Evolutionary conservation across 352 stramenopile species (phyloP).

Genomic region (Globisporangium polare): DNA sequence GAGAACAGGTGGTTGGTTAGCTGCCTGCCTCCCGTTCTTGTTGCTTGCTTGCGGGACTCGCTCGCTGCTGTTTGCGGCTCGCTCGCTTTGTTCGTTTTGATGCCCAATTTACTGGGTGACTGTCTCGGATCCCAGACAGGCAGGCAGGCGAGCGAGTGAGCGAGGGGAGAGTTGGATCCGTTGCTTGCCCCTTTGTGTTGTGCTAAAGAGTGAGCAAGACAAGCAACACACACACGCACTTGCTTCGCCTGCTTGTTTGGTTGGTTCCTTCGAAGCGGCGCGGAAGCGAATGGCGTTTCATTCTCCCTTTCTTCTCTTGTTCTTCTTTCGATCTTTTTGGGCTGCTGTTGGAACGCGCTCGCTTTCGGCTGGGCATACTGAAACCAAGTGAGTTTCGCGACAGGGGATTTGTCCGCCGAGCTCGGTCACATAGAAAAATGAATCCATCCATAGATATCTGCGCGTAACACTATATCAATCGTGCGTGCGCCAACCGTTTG

Average conservation of each 20-base stretch:
- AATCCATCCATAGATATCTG: too few relatives aligned
- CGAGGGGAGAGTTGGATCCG: neutral
- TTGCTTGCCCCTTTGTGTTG: neutral
- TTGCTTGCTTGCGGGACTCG: neutral
- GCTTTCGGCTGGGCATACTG: neutral
- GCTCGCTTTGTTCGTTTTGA: neutral
- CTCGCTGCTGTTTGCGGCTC: neutral
- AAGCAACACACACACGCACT: too few relatives aligned
- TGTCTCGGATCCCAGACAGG: neutral
- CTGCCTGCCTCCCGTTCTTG: neutral
- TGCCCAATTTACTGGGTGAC: neutral
- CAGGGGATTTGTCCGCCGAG: neutral
- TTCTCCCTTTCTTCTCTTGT: constrained; percentile 5
- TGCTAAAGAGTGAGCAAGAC: neutral
- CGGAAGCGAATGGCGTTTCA: neutral
- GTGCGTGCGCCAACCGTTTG: too few relatives aligned
- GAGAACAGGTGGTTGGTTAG: neutral
- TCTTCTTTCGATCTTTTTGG: constrained; percentile 12
- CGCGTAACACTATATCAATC: too few relatives aligned
- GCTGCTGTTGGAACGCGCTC: neutral
- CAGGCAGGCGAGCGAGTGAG: neutral
- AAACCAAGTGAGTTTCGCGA: constrained; percentile 1
- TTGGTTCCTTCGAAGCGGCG: neutral
- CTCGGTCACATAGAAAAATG: neutral
- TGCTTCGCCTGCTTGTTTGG: neutral